phyloP scores from a whole-genome alignment of 2,329 filamentous ascomycete genomes.

The Aspergillus japonicus region DNA sequence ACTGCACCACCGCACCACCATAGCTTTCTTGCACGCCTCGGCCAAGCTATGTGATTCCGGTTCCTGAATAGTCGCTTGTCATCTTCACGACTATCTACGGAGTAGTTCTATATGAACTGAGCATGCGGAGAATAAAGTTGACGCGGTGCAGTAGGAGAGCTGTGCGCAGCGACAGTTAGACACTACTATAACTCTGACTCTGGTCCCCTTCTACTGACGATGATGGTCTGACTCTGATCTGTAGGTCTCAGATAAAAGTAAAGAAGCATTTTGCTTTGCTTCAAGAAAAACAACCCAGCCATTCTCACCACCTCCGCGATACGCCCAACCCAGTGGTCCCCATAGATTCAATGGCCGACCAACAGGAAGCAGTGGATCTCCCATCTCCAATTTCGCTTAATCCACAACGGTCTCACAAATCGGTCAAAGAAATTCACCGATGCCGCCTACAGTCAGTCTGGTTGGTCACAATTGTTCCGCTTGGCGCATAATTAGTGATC shows the following conservation, averaged over 20 bases:
- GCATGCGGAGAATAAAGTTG: not conserved
- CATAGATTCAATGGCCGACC: slow-evolving; percentile 12
- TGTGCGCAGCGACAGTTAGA: not conserved
- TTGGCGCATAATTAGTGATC: slow-evolving; percentile 3
- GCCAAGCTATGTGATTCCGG: not conserved
- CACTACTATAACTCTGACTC: no score
- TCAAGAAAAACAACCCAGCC: not conserved
- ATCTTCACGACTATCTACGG: no score
- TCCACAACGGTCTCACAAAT: slow-evolving; percentile 22
- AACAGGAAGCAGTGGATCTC: slow-evolving; percentile 27
- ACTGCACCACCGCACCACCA: not conserved
- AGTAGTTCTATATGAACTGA: not conserved
- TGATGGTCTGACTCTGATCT: not conserved
- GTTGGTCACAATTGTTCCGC: slow-evolving; percentile 5
- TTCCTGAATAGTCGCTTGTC: no score
- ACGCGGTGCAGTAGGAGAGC: not conserved
- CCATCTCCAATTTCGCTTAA: slow-evolving; percentile 35
- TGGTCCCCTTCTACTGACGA: no score
- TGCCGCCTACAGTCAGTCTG: slow-evolving; percentile 6
- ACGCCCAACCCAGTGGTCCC: slow-evolving; percentile 1
- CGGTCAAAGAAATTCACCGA: slow-evolving; percentile 21
- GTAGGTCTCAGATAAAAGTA: not conserved
- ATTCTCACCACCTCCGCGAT: not conserved
- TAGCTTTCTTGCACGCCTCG: not conserved
- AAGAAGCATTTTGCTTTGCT: not conserved